Conservation (phyloP, 2,329 filamentous ascomycete genomes). For the Fusarium concolor region DNA sequence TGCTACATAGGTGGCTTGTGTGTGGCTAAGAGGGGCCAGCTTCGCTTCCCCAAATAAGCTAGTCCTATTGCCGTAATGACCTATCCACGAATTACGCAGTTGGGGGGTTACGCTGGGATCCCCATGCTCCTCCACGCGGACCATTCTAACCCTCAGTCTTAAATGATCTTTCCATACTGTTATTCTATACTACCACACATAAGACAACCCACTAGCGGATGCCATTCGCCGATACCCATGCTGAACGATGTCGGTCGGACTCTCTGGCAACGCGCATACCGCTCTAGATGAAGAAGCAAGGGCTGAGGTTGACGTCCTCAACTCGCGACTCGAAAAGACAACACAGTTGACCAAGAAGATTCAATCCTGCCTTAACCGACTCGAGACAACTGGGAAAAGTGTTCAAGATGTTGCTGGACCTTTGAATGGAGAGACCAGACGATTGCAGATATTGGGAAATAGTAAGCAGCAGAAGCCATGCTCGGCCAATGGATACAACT, state of each 20-base stretch:
- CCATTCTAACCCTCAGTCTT: slow-evolving; percentile 1
- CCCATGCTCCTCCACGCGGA: slow-evolving; percentile 11
- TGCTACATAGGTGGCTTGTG: slow-evolving; percentile 16
- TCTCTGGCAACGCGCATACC: slow-evolving; percentile 58
- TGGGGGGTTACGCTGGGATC: not conserved
- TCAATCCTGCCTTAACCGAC: slow-evolving; percentile 82
- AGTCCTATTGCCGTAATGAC: slow-evolving; percentile 32
- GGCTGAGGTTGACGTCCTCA: slow-evolving; percentile 77
- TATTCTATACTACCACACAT: not conserved
- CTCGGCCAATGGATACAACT: slow-evolving; percentile 17
- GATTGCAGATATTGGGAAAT: slow-evolving; percentile 84
- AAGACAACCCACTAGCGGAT: not conserved
- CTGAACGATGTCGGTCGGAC: slow-evolving; percentile 63
- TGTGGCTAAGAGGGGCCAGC: not conserved
- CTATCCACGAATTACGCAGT: not conserved
- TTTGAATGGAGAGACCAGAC: slow-evolving; percentile 91
- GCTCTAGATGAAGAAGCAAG: slow-evolving; percentile 74
- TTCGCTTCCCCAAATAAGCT: slow-evolving; percentile 1
- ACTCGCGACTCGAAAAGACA: slow-evolving; percentile 87
- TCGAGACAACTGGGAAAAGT: slow-evolving; percentile 89
- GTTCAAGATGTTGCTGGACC: slow-evolving; percentile 93
- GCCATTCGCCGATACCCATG: not conserved
- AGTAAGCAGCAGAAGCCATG: slow-evolving; percentile 61
- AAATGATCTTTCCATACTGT: slow-evolving; percentile 1
- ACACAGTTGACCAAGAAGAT: slow-evolving; percentile 95